Conservation (phyloP, 1,284 basidiomycete species). For the Boletellus sp. region DNA sequence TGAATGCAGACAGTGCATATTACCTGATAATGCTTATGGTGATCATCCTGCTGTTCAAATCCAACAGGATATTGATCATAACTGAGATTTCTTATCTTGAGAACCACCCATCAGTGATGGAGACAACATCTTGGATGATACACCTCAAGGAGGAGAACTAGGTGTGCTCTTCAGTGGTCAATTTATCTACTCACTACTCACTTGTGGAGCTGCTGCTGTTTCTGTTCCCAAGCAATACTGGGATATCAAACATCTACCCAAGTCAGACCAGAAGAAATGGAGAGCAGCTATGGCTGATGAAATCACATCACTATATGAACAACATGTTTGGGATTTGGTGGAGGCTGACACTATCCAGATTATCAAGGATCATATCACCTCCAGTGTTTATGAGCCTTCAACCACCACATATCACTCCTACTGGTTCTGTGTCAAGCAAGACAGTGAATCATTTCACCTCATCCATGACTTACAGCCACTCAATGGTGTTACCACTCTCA, state of each 20-base stretch:
- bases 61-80: too few relatives aligned
- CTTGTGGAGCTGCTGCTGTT: too few relatives aligned
- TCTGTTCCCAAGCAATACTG: background rate
- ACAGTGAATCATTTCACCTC: conserved; percentile 19
- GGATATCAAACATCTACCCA: background rate
- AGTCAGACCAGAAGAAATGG: background rate
- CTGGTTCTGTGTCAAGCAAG: conserved; percentile 43
- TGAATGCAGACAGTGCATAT: too few relatives aligned
- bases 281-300: background rate
- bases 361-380: conserved; percentile 23
- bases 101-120: too few relatives aligned
- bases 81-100: too few relatives aligned
- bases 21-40: too few relatives aligned
- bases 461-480: conserved; percentile 30
- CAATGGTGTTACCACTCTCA: conserved; percentile 11
- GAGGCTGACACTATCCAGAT: conserved; percentile 17
- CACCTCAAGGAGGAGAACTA: too few relatives aligned
- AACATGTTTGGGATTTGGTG: background rate
- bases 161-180: too few relatives aligned
- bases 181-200: too few relatives aligned
- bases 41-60: too few relatives aligned
- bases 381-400: conserved; percentile 31
- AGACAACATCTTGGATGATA: too few relatives aligned
- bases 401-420: conserved; percentile 34
- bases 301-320: background rate